These are phyloP conservation scores for Neurospora sp. DNA, from an alignment of 495 filamentous ascomycete species.

Conservation along the genomic window DNA sequence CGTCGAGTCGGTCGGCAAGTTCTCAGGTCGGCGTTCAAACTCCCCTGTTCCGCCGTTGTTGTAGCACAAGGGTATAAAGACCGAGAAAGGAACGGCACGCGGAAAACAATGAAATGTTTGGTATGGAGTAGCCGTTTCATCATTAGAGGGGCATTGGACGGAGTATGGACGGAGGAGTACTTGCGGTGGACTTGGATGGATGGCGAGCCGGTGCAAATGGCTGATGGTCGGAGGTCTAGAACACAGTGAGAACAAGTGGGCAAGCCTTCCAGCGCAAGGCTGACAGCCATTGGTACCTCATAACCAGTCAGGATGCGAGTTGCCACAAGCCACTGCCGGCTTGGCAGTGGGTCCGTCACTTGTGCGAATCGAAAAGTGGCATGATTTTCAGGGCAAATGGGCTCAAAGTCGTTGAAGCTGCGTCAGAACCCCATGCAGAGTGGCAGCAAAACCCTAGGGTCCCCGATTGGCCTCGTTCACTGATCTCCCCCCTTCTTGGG, in stretches of 20 bases:
- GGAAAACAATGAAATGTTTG: not conserved
- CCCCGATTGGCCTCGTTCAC: conserved; percentile 16
- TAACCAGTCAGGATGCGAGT: conserved; percentile 8
- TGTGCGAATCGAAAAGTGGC: conserved; percentile 24
- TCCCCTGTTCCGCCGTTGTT: not conserved
- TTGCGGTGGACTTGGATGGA: not conserved
- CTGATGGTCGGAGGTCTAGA: conserved; percentile 11
- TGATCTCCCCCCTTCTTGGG: not conserved
- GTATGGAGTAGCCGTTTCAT: not conserved
- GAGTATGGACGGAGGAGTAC: not conserved
- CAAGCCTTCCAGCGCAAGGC: conserved; percentile 9
- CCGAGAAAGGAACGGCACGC: not conserved
- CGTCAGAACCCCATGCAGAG: conserved; percentile 14
- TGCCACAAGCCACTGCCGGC: conserved; percentile 21
- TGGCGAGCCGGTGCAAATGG: not conserved
- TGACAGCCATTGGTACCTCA: conserved; percentile 12
- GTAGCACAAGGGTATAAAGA: not conserved
- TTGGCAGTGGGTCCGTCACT: conserved; percentile 18
- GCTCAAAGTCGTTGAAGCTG: conserved; percentile 19
- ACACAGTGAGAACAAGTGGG: not conserved
- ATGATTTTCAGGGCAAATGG: conserved; percentile 24
- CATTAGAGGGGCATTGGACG: not conserved
- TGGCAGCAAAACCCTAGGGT: not conserved
- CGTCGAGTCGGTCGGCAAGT: not conserved
- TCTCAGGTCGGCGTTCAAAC: not conserved